Evolutionary conservation across 208 protist species (phyloP).

Genomic region (Leishmania arabica): DNA sequence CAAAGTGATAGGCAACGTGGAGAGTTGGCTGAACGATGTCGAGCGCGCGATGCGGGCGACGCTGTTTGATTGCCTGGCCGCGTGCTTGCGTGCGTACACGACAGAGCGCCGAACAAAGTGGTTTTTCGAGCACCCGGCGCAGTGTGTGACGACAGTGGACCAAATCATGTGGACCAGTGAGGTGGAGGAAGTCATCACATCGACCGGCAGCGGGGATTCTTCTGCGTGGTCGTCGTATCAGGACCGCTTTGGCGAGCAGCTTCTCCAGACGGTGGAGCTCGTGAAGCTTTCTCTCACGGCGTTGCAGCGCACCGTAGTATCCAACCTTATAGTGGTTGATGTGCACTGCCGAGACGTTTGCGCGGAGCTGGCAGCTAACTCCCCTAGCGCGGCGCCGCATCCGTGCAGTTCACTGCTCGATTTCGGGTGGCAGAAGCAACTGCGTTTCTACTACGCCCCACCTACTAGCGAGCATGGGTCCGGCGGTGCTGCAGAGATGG

Average conservation of each 20-base stretch:
- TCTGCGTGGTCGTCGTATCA: conserved; percentile 68
- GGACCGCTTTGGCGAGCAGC: conserved; percentile 70
- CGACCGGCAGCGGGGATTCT: conserved; percentile 17
- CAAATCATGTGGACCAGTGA: conserved; percentile 94
- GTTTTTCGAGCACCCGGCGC: conserved; percentile 92
- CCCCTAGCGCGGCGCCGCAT: neutral
- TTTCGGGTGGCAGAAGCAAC: conserved; percentile 94
- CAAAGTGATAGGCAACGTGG: conserved; percentile 91
- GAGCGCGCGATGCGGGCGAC: conserved; percentile 90
- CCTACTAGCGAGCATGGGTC: conserved; percentile 23
- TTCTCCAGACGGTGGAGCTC: conserved; percentile 88
- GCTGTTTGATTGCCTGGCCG: conserved; percentile 63
- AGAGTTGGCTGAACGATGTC: conserved; percentile 94
- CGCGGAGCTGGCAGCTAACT: conserved; percentile 52
- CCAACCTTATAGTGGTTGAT: conserved; percentile 94
- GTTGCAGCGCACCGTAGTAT: conserved; percentile 89
- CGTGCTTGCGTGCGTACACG: conserved; percentile 63
- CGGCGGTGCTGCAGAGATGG: conserved; percentile 14
- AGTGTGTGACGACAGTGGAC: conserved; percentile 88
- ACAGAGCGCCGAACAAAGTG: conserved; percentile 72
- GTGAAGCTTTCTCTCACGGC: conserved; percentile 81
- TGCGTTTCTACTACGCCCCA: conserved; percentile 92
- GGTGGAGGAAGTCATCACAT: conserved; percentile 76
- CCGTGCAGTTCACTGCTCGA: conserved; percentile 60
- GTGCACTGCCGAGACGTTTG: conserved; percentile 95